Evolutionary conservation across 1,284 basidiomycete genomes (phyloP).

Genomic region (Pyrrhoderma noxium): DNA sequence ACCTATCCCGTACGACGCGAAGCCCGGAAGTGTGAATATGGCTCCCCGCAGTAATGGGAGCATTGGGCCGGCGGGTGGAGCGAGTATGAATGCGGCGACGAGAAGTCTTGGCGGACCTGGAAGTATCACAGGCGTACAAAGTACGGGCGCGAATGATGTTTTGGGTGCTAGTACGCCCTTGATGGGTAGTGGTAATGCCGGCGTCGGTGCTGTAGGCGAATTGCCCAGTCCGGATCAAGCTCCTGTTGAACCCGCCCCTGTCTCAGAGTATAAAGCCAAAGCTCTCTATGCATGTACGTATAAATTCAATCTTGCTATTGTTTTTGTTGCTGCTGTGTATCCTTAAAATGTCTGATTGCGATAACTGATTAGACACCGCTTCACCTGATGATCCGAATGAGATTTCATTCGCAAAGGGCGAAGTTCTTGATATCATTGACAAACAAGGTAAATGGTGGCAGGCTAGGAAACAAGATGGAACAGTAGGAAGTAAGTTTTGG

Average conservation of each 20-base stretch:
- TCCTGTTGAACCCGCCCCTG: slow-evolving; percentile 15
- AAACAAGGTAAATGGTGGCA: slow-evolving; percentile 97
- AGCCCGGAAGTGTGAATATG: slow-evolving; percentile 30
- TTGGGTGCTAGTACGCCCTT: slow-evolving; percentile 52
- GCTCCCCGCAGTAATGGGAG: slow-evolving; percentile 56
- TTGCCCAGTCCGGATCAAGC: slow-evolving; percentile 21
- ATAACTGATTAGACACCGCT: slow-evolving; percentile 62
- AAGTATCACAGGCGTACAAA: slow-evolving; percentile 32
- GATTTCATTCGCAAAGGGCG: slow-evolving; percentile 90
- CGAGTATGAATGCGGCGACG: slow-evolving; percentile 39
- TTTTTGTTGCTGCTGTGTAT: slow-evolving; percentile 12
- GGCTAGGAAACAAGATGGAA: slow-evolving; percentile 78
- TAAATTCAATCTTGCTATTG: slow-evolving; percentile 5
- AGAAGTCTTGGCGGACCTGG: slow-evolving; percentile 28
- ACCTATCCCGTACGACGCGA: slow-evolving; percentile 56
- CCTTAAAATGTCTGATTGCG: no score
- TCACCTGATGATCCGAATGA: slow-evolving; percentile 94
- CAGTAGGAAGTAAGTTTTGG: slow-evolving; percentile 66
- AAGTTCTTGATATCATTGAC: slow-evolving; percentile 91
- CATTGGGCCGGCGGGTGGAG: slow-evolving; percentile 34
- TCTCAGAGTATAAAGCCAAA: slow-evolving; percentile 18
- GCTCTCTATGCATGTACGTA: slow-evolving; percentile 54
- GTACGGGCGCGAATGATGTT: slow-evolving; percentile 37
- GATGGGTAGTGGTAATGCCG: slow-evolving; percentile 48
- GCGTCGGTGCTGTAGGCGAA: slow-evolving; percentile 45